Base-by-base conservation (phyloP, 129 eudicot genomes). In the Flaveria bidentis region DNA sequence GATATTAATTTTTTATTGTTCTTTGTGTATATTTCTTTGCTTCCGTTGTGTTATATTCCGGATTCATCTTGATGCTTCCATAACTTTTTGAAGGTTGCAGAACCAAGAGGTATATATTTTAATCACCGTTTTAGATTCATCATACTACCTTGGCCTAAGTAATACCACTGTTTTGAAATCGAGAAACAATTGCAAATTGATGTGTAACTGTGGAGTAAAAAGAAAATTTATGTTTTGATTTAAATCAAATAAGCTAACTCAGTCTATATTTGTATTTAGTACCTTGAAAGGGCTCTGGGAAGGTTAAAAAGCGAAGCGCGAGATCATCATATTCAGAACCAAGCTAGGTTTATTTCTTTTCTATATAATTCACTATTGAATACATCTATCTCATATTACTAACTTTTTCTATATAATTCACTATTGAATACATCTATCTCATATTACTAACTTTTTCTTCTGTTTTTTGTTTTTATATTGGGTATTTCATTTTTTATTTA, bases 81-180 rank as follows among this genome's bases (percentile, higher is more conserved):
- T 28, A 67, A 50, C 67, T 51, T 47, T 55, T 17, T 73, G 78
- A 82, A 90, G 93, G 89, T 73, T 88, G 71, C 90, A 91, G 15
- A 91, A 87, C 64, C 95, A 88, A 79, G 97, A 91, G 90, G 96
- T 88, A 83, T 51, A 17, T 13, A 17, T 74, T 71, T 41, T 18
- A 26, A 33, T 47, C 52, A 33, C 22, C 49, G 53, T 6, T 65
- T 60, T 45, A 5, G 16, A 56, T 26, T 28, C 44, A 44, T 45
- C 9, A 69, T 47, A 23, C 20, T 28, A 26, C 30, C 9, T 17
- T 9, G n/a, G 25, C 74, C 60, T 13, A 69, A 73, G 77, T 73
- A 11, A 56, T 56, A 73, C 41, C 23, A 6, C n/a, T 15, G 23
- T 75, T 75, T 75, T 58, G 17, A 36, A 57, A 26, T 62, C 28